These are phyloP conservation scores for Kodamaea restingae DNA, from an alignment of 805 yeast species.

Conservation along the genomic window DNA sequence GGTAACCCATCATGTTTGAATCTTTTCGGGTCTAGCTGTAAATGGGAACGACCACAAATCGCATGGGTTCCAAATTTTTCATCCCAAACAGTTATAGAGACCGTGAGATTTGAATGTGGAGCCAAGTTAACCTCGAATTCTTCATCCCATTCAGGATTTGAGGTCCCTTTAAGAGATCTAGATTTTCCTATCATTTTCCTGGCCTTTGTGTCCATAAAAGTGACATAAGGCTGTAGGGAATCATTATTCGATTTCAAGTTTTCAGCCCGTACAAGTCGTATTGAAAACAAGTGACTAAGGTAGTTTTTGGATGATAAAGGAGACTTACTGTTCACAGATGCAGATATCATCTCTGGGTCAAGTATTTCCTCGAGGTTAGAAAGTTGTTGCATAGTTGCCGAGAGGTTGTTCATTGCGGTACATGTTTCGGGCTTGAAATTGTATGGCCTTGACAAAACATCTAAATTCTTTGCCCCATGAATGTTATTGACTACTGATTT, in stretches of 20 bases:
- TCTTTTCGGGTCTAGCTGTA: constrained; percentile 58
- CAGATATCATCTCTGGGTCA: constrained; percentile 55
- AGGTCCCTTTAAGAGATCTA: constrained; percentile 52
- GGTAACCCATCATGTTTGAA: constrained; percentile 69
- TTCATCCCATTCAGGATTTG: constrained; percentile 84
- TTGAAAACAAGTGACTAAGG: constrained; percentile 55
- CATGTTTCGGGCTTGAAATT: constrained; percentile 61
- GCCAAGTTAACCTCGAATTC: constrained; percentile 58
- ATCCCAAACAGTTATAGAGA: constrained; percentile 70
- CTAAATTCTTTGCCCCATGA: constrained; percentile 33
- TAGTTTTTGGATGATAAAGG: constrained; percentile 27
- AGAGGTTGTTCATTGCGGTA: constrained; percentile 69
- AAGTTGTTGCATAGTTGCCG: constrained; percentile 46
- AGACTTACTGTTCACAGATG: constrained; percentile 33
- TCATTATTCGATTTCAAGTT: constrained; percentile 42
- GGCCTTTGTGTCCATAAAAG: constrained; percentile 54
- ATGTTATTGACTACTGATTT: constrained; percentile 41
- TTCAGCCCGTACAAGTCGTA: constrained; percentile 62
- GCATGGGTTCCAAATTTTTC: constrained; percentile 53
- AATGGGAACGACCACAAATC: constrained; percentile 59
- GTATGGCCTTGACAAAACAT: constrained; percentile 44
- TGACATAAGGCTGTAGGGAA: constrained; percentile 53
- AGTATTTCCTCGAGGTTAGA: constrained; percentile 51
- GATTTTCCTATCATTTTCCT: constrained; percentile 65
- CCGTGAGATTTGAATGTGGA: constrained; percentile 39